These are phyloP conservation scores for Sugiyamaella marilandica DNA, from an alignment of 805 yeast genomes.

Conservation along the genomic window DNA sequence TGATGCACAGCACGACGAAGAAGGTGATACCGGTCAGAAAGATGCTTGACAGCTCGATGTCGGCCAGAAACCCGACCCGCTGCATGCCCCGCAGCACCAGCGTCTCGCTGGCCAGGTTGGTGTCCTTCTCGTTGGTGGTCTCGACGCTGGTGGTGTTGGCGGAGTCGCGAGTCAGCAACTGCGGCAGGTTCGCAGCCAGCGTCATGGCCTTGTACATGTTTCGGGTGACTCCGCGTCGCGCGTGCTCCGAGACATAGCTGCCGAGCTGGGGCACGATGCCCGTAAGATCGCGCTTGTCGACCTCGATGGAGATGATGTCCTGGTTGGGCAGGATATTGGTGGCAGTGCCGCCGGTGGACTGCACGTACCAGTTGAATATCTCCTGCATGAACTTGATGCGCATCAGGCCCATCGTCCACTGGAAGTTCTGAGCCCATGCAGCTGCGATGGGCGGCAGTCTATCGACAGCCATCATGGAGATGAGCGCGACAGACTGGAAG, in stretches of 20 bases:
- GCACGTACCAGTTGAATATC: conserved; percentile 90
- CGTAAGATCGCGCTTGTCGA: conserved; percentile 42
- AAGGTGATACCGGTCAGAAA: conserved; percentile 85
- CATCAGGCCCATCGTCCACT: conserved; percentile 94
- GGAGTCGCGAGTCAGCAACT: conserved; percentile 10
- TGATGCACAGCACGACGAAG: conserved; percentile 68
- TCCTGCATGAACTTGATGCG: conserved; percentile 69
- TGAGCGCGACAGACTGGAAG: conserved; percentile 88
- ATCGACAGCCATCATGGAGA: conserved; percentile 93
- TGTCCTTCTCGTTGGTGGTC: conserved; percentile 50
- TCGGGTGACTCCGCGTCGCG: conserved; percentile 8
- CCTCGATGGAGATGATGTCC: conserved; percentile 70
- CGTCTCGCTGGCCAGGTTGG: conserved; percentile 58
- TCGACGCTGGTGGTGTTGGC: conserved; percentile 20
- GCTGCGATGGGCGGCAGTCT: conserved; percentile 94
- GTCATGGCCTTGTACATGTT: conserved; percentile 16
- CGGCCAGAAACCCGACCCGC: conserved; percentile 80
- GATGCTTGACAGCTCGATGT: conserved; percentile 78
- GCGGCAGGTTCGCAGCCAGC: conserved; percentile 2
- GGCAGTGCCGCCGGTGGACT: conserved; percentile 86
- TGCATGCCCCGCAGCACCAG: conserved; percentile 85
- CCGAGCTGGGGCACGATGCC: conserved; percentile 17
- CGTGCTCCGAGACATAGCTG: conserved; percentile 12
- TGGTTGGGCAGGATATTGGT: conserved; percentile 67
- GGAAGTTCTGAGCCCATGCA: conserved; percentile 96